Percentiles rank a stretch among this genome's conserved stretches.
phyloP scores from a whole-genome alignment of 2,329 filamentous ascomycete genomes.

The Scedosporium dehoogii region DNA sequence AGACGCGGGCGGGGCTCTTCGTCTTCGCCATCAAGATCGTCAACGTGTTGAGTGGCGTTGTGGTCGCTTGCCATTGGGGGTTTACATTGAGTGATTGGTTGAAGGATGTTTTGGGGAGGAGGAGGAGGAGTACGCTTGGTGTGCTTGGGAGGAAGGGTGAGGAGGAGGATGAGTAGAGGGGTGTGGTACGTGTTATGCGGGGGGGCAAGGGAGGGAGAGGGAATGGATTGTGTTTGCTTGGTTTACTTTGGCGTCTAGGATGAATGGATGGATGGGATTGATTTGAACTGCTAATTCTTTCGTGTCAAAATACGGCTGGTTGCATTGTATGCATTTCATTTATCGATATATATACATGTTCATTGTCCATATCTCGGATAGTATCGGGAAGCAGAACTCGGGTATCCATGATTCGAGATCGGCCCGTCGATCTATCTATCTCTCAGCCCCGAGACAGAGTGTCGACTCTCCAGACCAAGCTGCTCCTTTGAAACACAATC shows the following conservation, averaged over 20 bases:
- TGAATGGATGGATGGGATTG: not conserved
- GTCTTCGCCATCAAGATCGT: slow-evolving; percentile 71
- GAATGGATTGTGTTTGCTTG: not conserved
- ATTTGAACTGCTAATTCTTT: not conserved
- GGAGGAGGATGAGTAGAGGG: slow-evolving; percentile 1
- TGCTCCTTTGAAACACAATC: no score
- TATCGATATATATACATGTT: not conserved
- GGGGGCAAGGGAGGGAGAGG: not conserved
- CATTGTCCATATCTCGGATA: no score
- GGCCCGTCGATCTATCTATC: no score
- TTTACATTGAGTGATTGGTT: slow-evolving; percentile 78
- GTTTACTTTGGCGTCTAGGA: not conserved
- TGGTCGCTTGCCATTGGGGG: slow-evolving; percentile 90
- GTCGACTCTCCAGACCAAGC: no score
- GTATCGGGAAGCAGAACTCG: no score
- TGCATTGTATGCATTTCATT: not conserved
- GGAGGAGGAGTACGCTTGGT: slow-evolving; percentile 30
- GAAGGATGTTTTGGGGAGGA: slow-evolving; percentile 41
- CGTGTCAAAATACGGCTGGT: not conserved
- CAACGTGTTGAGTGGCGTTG: slow-evolving; percentile 81
- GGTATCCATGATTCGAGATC: no score
- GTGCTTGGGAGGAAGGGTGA: slow-evolving; percentile 25
- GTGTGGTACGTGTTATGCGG: not conserved
- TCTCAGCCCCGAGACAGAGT: no score
- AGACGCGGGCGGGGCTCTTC: slow-evolving; percentile 67